Evolutionary conservation across 176 grass and related monocot genomes (phyloP).

Genomic region (Eragrostis curvula): DNA sequence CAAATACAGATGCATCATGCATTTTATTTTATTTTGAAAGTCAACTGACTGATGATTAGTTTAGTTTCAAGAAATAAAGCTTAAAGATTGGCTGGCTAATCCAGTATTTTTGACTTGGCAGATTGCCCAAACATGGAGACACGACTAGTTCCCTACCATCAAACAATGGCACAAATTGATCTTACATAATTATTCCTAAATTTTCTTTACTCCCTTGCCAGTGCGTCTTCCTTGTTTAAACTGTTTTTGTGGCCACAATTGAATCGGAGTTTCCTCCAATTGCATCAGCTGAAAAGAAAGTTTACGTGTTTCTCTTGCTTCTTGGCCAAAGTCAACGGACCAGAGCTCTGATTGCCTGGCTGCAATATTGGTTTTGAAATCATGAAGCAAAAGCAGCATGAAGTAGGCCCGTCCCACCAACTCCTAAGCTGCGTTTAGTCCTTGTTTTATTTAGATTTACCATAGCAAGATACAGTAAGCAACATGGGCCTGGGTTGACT

Average conservation of each 20-base stretch:
- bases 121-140: constrained; percentile 21
- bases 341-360: constrained; percentile 5
- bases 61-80: neutral
- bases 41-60: neutral
- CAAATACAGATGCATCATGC: neutral
- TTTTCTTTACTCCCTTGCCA: neutral
- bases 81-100: neutral
- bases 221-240: neutral
- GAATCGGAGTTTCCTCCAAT: neutral
- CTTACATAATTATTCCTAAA: neutral
- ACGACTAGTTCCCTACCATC: constrained; percentile 3
- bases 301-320: neutral
- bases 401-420: constrained; percentile 39
- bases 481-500: neutral
- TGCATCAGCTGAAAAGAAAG: neutral
- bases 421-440: neutral
- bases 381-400: constrained; percentile 41
- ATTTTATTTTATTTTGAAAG: neutral
- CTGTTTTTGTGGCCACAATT: neutral
- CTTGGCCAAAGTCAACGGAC: constrained; percentile 17
- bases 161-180: neutral
- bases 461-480: neutral
- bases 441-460: neutral
- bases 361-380: neutral
- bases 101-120: neutral